Evolutionary conservation across 768 basidiomycete species (phyloP), one percentile per base, ranked within the genome.

Genomic region (Psilocybe cubensis): DNA sequence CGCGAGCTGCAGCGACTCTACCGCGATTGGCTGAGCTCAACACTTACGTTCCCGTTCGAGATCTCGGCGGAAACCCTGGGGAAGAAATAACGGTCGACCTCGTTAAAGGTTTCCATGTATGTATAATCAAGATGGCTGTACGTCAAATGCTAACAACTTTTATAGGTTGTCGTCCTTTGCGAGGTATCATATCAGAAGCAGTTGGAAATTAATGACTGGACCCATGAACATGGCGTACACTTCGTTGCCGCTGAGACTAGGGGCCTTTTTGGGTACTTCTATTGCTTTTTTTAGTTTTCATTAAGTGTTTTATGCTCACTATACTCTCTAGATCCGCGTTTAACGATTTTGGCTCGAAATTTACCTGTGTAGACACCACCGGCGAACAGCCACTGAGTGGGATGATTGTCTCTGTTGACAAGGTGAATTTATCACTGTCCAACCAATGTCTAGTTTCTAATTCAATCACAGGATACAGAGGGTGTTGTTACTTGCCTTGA

Each of bases 401-500:
- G 18, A 98, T 99, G 94, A 90, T 98, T 54, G 96, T 95, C 9
- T 91, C 92, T 52, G 86, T 98, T n/a, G 88, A 86, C 52, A 91
- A 92, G 79, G 95, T 91, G 49, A 45, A 40, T 49, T 48, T n/a
- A 23, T 54, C 50, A 17, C 38, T 6, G 17, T 24, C 10, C 18
- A 7, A n/a, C n/a, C 6, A n/a, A 7, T 23, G 21, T 55, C 20
- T 45, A 53, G 14, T 24, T 31, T 56, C 29, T 62, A 17, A 44
- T n/a, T 11, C 27, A 25, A 21, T 20, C 25, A 25, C 56, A 96
- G 94, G 89, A 87, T 58, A 78, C 81, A 43, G 94, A 97, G 51
- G 96, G 90, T n/a, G 74, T 98, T 20, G 96, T 98, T 6, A 97
- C 96, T 10, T 97, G 95, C 70, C 77, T 98, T 57, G 97, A 99